Evolutionary conservation across 2,329 filamentous ascomycete species (phyloP).

Genomic region (Magnaporthales sp.): DNA sequence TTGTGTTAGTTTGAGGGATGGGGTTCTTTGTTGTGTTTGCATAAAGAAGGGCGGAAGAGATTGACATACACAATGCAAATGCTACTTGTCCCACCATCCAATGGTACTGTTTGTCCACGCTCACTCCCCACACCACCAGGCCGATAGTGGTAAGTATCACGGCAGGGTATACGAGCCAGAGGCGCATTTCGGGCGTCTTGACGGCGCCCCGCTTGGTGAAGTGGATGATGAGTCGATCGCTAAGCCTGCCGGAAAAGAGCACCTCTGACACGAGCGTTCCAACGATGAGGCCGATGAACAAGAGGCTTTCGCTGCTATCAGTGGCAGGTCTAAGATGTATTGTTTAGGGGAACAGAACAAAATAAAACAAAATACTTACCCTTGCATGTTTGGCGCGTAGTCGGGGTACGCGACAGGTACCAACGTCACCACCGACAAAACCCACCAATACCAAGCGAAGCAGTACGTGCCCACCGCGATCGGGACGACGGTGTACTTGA

Average conservation of each 20-base stretch:
- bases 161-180: constrained; percentile 48
- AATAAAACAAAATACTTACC: not conserved
- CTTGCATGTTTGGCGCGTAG: constrained; percentile 9
- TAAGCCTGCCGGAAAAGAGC: constrained; percentile 41
- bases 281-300: constrained; percentile 44
- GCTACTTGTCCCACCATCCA: constrained; percentile 49
- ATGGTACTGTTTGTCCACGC: constrained; percentile 41
- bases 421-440: constrained; percentile 42
- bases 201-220: constrained; percentile 30
- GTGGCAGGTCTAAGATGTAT: not conserved
- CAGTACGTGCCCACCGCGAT: constrained; percentile 38
- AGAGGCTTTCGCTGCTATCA: constrained; percentile 15
- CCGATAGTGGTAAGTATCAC: constrained; percentile 37
- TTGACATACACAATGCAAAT: constrained; percentile 40
- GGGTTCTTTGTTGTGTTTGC: not conserved
- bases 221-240: constrained; percentile 38
- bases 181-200: constrained; percentile 42
- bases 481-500: constrained; percentile 33
- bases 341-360: constrained; percentile 13
- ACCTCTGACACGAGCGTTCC: constrained; percentile 43
- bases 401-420: constrained; percentile 38
- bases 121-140: constrained; percentile 45
- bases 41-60: not conserved
- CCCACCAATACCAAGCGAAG: constrained; percentile 49
- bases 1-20: constrained; percentile 4